Evolutionary conservation across 2,329 filamentous ascomycete species (phyloP).

Genomic region (Neonectria faginata): DNA sequence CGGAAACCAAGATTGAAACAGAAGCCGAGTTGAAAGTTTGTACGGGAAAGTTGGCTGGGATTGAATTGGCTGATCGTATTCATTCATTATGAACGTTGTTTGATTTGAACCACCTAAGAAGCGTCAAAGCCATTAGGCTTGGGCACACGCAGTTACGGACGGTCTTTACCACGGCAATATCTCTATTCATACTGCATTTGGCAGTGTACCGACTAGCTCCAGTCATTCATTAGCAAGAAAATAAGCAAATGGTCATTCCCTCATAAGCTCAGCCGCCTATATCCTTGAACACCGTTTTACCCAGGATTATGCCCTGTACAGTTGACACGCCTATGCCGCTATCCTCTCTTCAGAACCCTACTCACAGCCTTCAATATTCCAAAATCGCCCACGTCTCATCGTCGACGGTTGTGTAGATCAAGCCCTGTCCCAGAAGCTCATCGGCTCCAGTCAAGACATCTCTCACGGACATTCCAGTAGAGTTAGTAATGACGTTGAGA

Average conservation of each 20-base stretch:
- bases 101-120: slow-evolving; percentile 16
- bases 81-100: slow-evolving; percentile 22
- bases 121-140: slow-evolving; percentile 14
- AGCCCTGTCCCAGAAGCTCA: slow-evolving; percentile 77
- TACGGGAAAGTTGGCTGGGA: neutral
- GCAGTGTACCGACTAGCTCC: slow-evolving; percentile 36
- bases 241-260: slow-evolving; percentile 41
- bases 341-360: slow-evolving; percentile 4
- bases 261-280: slow-evolving; percentile 40
- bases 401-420: slow-evolving; percentile 92
- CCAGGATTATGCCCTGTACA: slow-evolving; percentile 33
- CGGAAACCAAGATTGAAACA: slow-evolving; percentile 14
- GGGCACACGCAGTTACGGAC: slow-evolving; percentile 13
- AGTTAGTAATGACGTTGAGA: slow-evolving; percentile 78
- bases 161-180: slow-evolving; percentile 38
- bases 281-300: slow-evolving; percentile 45
- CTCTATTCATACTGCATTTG: slow-evolving; percentile 28
- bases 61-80: slow-evolving; percentile 11
- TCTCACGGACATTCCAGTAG: slow-evolving; percentile 71
- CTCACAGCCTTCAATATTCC: slow-evolving; percentile 64
- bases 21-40: slow-evolving; percentile 2
- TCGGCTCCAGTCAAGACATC: slow-evolving; percentile 84
- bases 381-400: slow-evolving; percentile 92
- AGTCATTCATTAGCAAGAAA: slow-evolving; percentile 45
- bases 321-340: slow-evolving; percentile 1